Conservation (phyloP, 768 basidiomycete genomes). For the Psilocybe azurescens region DNA sequence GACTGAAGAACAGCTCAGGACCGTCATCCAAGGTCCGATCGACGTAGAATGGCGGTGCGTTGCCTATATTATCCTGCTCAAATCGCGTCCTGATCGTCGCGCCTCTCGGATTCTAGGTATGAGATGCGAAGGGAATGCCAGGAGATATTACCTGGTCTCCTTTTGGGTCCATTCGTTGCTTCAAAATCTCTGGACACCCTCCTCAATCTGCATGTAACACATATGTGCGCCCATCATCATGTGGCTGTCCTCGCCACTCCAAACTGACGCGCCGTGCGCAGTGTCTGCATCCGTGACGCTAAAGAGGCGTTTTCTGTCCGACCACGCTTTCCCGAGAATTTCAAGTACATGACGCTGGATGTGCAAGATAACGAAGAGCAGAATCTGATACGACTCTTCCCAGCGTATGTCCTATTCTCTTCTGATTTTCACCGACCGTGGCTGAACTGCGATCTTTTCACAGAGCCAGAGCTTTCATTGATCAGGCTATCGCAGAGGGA, state of each 20-base stretch:
- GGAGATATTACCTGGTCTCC: conserved; percentile 83
- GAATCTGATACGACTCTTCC: conserved; percentile 91
- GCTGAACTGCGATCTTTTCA: background rate
- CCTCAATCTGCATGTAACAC: conserved; percentile 69
- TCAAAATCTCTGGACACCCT: conserved; percentile 83
- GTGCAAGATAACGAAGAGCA: conserved; percentile 95
- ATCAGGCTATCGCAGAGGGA: conserved; percentile 60
- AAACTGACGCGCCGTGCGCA: conserved; percentile 36
- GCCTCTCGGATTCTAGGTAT: conserved; percentile 54
- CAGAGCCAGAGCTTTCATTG: conserved; percentile 82
- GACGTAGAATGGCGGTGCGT: conserved; percentile 85
- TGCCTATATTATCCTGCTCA: background rate
- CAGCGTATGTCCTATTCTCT: conserved; percentile 54
- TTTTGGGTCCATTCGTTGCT: conserved; percentile 87
- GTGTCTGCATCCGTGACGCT: conserved; percentile 87
- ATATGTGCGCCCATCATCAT: conserved; percentile 59
- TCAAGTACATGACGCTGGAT: conserved; percentile 81
- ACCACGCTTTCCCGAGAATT: conserved; percentile 82
- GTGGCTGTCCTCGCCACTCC: conserved; percentile 16
- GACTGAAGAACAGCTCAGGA: conserved; percentile 51
- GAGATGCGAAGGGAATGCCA: conserved; percentile 97
- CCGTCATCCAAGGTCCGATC: conserved; percentile 77
- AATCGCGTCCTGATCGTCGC: conserved; percentile 9
- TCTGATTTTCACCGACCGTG: background rate
- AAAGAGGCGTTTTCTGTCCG: conserved; percentile 91